phyloP scores from a whole-genome alignment of 208 protist species.

The Trichomonas vaginalis region DNA sequence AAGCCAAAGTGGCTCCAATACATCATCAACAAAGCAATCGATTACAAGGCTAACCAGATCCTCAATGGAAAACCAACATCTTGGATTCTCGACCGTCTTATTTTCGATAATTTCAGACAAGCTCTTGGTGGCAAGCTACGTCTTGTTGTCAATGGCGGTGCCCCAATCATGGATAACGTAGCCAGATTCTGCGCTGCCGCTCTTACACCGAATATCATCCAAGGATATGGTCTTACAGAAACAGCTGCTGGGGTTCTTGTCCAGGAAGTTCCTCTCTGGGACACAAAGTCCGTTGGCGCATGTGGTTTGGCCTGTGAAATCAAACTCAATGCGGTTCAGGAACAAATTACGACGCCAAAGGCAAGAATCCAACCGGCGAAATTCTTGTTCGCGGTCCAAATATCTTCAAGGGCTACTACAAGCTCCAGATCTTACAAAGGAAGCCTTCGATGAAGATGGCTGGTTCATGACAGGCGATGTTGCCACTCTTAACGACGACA shows the following conservation, averaged over 20 bases:
- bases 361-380: background rate
- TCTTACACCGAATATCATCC: conserved; percentile 21
- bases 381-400: background rate
- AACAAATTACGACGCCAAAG: background rate
- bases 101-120: background rate
- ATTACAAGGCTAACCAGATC: background rate
- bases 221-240: conserved; percentile 25
- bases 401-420: conserved; percentile 16
- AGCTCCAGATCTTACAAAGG: background rate
- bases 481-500: background rate
- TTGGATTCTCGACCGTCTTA: background rate
- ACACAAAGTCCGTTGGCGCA: background rate
- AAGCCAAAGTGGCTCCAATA: background rate
- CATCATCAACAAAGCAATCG: background rate
- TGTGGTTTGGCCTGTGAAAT: background rate
- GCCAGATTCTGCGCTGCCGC: conserved; percentile 45
- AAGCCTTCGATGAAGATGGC: background rate
- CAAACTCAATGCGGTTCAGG: background rate
- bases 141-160: conserved; percentile 49
- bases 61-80: background rate
- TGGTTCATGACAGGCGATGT: conserved; percentile 17
- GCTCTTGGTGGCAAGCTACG: conserved; percentile 37
- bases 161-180: conserved; percentile 48
- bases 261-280: background rate
- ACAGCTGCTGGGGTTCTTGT: background rate